Base-by-base conservation (phyloP, 2,329 filamentous ascomycete species). In the Xenosphaeropsis pyriputrescens region DNA sequence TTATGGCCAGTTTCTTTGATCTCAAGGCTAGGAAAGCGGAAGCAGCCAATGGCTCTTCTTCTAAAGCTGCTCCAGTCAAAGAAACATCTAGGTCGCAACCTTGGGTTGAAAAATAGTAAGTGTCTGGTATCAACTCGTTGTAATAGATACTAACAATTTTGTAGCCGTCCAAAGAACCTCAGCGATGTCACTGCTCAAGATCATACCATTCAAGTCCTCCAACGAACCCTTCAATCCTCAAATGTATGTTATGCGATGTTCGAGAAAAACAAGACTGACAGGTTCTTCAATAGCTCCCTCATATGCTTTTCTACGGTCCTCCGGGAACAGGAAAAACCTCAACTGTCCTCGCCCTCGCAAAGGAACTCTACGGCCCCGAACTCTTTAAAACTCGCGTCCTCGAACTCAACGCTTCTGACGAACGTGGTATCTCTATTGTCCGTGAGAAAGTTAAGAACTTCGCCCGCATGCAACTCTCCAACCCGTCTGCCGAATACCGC, bases 241-340 rank as follows among this genome's bases (percentile, higher is more conserved):
- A 98, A 98, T 54, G 82, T 86, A 58, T 35, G 64, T 49, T 26
- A 16, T 22, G 29, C 13, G n/a, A 18, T 6, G 8, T 37, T 32
- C 18, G 6, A 5, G 19, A 30, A 17, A 15, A 13, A 36, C 18
- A 26, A 11, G 12, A 26, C 17, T 17, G 39, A 43, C 53, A 42
- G 51, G 44, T 33, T 7, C 6, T 16, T 15, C 17, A 14, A n/a
- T 45, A 84, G 75, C 80, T 98, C 30, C 91, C 91, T 3, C 93
- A 99, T 61, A 95, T 98, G 85, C 83, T 99, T 52, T 96, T 96
- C 69, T 98, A 98, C 57, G 91, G 91, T 4, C 91, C 93, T 1
- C 93, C 91, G 0, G 91, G 91, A 32, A 98, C 91, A 0, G 91
- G 91, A 49, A 99, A 99, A 65, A 99, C 91, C 1, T 94, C 85